Conservation (phyloP, 192 early-diverging fungal species). For the Lunasporangiospora selenospora region DNA sequence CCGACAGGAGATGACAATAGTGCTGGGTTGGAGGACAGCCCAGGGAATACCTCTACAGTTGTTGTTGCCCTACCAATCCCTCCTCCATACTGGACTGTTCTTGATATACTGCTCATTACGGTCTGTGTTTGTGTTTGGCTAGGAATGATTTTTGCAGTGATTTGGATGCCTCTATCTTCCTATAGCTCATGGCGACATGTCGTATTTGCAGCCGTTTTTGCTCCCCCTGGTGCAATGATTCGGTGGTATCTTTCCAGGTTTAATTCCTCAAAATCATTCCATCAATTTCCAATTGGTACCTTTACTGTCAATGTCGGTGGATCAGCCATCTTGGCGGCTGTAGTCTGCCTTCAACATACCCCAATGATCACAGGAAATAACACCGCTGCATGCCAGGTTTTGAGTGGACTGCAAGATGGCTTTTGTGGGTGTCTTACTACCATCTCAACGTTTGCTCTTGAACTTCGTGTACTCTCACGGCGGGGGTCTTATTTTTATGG, state of each 20-base stretch:
- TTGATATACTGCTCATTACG: slow-evolving; percentile 7
- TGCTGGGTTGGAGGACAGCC: too few species aligned
- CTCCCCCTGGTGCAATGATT: slow-evolving; percentile 53
- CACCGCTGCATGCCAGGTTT: slow-evolving; percentile 37
- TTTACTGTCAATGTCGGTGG: slow-evolving; percentile 58
- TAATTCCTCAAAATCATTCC: slow-evolving; percentile 24
- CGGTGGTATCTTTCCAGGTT: slow-evolving; percentile 59
- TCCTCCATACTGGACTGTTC: slow-evolving; percentile 15
- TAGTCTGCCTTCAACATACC: slow-evolving; percentile 48
- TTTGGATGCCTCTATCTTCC: slow-evolving; percentile 13
- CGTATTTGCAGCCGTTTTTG: slow-evolving; percentile 55
- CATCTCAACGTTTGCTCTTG: slow-evolving; percentile 52
- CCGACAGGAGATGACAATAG: neutral
- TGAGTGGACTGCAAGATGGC: slow-evolving; percentile 56
- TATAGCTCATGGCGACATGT: slow-evolving; percentile 29
- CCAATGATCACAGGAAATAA: slow-evolving; percentile 14
- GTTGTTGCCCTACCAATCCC: slow-evolving; percentile 1
- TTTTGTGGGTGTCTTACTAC: slow-evolving; percentile 59
- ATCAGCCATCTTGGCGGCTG: slow-evolving; percentile 48
- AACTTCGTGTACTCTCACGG: slow-evolving; percentile 34
- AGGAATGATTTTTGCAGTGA: slow-evolving; percentile 42
- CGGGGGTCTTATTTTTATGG: slow-evolving; percentile 45
- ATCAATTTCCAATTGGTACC: slow-evolving; percentile 57
- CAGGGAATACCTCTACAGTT: too few species aligned
- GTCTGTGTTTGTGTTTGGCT: slow-evolving; percentile 29